Percentiles rank a stretch among this genome's conserved stretches.
Evolutionary conservation across 2,329 filamentous ascomycete genomes (phyloP).

Genomic region (Lachnellula occidentalis): DNA sequence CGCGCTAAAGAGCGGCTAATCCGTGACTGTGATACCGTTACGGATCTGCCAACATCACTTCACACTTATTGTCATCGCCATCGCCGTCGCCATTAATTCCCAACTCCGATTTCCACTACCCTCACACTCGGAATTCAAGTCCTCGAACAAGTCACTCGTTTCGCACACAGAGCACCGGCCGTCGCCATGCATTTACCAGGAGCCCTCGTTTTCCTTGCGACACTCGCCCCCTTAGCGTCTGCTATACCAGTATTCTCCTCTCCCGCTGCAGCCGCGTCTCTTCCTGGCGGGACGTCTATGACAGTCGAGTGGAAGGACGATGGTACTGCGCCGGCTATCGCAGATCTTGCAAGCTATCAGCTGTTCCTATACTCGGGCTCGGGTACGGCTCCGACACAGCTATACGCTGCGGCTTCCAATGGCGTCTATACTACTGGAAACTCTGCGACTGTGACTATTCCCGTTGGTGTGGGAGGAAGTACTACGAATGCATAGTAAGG

Average conservation of each 20-base stretch:
- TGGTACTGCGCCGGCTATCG: slow-evolving; percentile 42
- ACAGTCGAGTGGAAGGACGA: slow-evolving; percentile 53
- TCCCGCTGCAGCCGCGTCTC: slow-evolving; percentile 45
- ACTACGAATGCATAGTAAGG: slow-evolving; percentile 31
- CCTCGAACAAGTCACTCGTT: slow-evolving; percentile 19
- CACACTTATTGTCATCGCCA: not conserved
- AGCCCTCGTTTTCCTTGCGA: slow-evolving; percentile 18
- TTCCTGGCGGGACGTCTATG: slow-evolving; percentile 45
- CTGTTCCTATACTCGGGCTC: slow-evolving; percentile 57
- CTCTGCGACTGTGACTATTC: slow-evolving; percentile 24
- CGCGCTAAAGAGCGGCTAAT: no score
- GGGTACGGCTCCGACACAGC: slow-evolving; percentile 41
- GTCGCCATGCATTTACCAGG: slow-evolving; percentile 20
- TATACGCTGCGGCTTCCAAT: slow-evolving; percentile 39
- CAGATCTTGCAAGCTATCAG: slow-evolving; percentile 48
- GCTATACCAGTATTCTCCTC: slow-evolving; percentile 42
- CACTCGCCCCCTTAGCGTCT: slow-evolving; percentile 19
- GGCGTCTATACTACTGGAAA: slow-evolving; percentile 21
- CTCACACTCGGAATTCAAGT: not conserved
- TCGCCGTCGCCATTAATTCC: not conserved
- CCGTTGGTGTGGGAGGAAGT: slow-evolving; percentile 22
- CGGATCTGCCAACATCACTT: slow-evolving; percentile 5
- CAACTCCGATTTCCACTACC: not conserved
- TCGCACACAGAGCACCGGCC: not conserved
- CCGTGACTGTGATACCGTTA: no score